Conservation (phyloP, 2,329 filamentous ascomycete species). For the Chaetomium sp. region DNA sequence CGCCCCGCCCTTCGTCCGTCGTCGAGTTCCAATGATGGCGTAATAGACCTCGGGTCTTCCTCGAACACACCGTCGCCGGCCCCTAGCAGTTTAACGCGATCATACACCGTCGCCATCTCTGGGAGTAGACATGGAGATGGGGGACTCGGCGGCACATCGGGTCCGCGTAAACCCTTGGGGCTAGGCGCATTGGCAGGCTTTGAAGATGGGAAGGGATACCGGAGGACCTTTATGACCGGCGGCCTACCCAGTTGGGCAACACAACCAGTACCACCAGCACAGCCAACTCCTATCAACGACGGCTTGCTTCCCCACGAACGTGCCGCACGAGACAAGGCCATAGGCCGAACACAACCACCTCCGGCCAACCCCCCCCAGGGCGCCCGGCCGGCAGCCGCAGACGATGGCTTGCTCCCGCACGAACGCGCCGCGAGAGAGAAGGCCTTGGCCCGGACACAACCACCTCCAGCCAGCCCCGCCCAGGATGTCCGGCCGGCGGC, state of each 20-base stretch:
- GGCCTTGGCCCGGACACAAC: neutral
- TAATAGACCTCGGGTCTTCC: neutral
- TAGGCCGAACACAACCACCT: neutral
- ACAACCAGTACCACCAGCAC: constrained; percentile 1
- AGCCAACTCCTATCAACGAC: constrained; percentile 4
- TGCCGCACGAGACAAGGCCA: constrained; percentile 20
- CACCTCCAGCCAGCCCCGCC: neutral
- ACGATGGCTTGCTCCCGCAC: constrained; percentile 25
- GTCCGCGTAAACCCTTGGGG: neutral
- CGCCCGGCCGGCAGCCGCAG: neutral
- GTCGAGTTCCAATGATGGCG: neutral
- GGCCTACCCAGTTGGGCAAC: constrained; percentile 20
- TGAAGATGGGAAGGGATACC: neutral
- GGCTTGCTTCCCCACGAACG: constrained; percentile 31
- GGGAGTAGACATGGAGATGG: constrained; percentile 8
- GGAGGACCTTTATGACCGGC: neutral
- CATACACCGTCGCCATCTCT: constrained; percentile 7
- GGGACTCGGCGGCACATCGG: neutral
- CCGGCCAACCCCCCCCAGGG: neutral
- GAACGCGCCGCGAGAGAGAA: constrained; percentile 26
- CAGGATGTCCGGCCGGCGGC: neutral
- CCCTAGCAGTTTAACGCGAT: neutral
- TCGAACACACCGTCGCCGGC: too few species aligned
- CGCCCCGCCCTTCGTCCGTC: constrained; percentile 16
- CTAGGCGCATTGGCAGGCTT: neutral